Evolutionary conservation across 2,329 filamentous ascomycete genomes (phyloP), one percentile per base, ranked within the genome.

Genomic region (Calonectria pauciramosa): DNA sequence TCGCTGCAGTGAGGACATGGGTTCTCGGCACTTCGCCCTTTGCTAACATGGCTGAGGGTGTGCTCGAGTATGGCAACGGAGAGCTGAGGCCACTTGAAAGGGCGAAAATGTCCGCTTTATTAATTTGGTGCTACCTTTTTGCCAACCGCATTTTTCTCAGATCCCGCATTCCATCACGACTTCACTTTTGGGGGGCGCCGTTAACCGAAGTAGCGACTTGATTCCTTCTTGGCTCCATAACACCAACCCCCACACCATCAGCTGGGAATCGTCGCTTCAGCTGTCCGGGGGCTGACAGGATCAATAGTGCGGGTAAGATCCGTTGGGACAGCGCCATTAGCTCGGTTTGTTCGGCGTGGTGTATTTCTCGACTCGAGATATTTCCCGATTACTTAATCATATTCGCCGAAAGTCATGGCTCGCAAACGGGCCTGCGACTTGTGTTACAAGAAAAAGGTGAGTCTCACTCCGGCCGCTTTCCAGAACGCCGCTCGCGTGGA

Each of bases 341-440:
- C 16, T 28, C 16, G 34, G 34, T 41, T 63, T 4, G 56, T 23
- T 7, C 14, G 36, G 34, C 14, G 54, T 34, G 54, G 16, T 44
- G 38, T 44, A 4, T 44, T 60, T 28, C 1, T 26, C 9, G 54
- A 60, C 4, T 26, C n/a, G 13, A 18, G 18, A 16, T 41, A 63
- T 63, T 38, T 9, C 6, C 56, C 56, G 56, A 63, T 63, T 63
- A 41, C 56, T 5, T 63, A 63, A 63, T 63, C 56, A 38, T 36
- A 28, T n/a, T 63, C 6, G 26, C 34, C 23, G 34, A 23, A 23
- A 20, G 18, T 1, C 56, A 63, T 63, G 56, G 56, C 56, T 63
- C 56, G 56, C 16, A 63, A 63, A 63, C 34, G 56, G 38, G 56
- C 56, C 28, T 63, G 56, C 34, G 56, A 63, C 36, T 18, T 63